These are phyloP conservation scores for Mortierella sp. DNA, from an alignment of 371 early-diverging fungal species.

Conservation along the genomic window DNA sequence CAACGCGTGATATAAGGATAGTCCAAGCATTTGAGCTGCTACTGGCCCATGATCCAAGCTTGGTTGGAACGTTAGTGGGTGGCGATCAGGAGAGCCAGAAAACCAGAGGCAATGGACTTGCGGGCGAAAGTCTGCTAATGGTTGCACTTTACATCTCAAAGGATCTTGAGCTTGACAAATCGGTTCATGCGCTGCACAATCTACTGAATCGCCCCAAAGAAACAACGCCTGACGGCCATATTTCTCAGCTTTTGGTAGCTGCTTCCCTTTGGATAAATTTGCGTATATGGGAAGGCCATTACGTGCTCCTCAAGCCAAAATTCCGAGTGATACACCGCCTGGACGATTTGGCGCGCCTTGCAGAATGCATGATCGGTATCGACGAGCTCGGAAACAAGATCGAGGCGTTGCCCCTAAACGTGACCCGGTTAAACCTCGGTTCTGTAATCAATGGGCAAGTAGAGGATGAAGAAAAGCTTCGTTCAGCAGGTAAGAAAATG, in stretches of 20 bases:
- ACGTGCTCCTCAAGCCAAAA: slow-evolving; percentile 9
- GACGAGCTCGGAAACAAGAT: slow-evolving; percentile 15
- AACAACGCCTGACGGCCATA: not conserved
- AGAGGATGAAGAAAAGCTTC: slow-evolving; percentile 9
- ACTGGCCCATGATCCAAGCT: slow-evolving; percentile 28
- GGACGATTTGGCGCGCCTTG: slow-evolving; percentile 3
- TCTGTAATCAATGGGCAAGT: not conserved
- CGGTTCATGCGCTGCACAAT: not conserved
- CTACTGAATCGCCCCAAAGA: not conserved
- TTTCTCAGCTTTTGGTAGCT: slow-evolving; percentile 5
- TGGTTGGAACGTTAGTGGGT: slow-evolving; percentile 16
- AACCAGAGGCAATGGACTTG: slow-evolving; percentile 14
- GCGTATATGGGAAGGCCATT: slow-evolving; percentile 30
- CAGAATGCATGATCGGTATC: slow-evolving; percentile 15
- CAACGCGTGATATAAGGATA: slow-evolving; percentile 3
- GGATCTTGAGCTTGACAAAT: slow-evolving; percentile 23
- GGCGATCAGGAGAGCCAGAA: slow-evolving; percentile 12
- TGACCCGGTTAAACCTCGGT: not conserved
- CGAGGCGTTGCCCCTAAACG: not conserved
- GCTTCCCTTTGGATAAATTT: slow-evolving; percentile 22
- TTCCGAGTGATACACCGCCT: slow-evolving; percentile 9
- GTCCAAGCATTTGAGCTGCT: slow-evolving; percentile 29
- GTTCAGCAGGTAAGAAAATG: slow-evolving; percentile 39
- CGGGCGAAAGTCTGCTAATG: slow-evolving; percentile 15
- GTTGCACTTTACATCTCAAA: slow-evolving; percentile 9